A percentile compares a stretch with the other conserved stretches of the same genome.
Evolutionary conservation across 106 monocot genomes (phyloP).

Genomic region (Cymbidium sinense): DNA sequence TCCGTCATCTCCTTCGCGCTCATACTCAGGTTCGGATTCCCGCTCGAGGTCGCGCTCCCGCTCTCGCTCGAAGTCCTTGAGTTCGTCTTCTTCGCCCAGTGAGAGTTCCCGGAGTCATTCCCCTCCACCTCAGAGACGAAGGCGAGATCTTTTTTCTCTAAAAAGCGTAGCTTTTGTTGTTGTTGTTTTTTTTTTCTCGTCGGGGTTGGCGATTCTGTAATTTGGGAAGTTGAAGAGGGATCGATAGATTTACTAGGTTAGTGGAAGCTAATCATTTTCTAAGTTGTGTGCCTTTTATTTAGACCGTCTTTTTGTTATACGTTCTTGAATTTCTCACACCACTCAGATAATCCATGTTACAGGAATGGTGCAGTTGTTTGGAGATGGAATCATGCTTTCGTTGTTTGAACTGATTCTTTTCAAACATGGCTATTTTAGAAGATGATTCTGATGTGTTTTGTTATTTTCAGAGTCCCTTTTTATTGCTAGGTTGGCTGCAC

Average conservation of each 20-base stretch:
- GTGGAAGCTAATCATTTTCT: neutral
- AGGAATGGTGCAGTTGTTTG: neutral
- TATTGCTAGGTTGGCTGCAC: neutral
- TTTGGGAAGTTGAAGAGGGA: neutral
- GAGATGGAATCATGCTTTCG: neutral
- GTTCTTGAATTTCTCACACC: neutral
- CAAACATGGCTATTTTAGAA: neutral
- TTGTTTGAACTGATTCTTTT: neutral
- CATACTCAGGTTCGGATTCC: constrained; percentile 43
- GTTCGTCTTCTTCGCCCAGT: constrained; percentile 70
- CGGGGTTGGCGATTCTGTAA: neutral
- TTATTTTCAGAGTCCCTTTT: neutral
- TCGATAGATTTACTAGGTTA: neutral
- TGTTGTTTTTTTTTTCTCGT: neutral
- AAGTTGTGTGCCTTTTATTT: too few species aligned
- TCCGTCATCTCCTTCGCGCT: constrained; percentile 32
- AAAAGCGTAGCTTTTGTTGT: neutral
- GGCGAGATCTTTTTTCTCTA: constrained; percentile 18
- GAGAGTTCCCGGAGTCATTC: constrained; percentile 75
- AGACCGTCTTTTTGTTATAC: neutral
- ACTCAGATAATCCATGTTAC: neutral
- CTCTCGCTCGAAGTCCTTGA: constrained; percentile 56
- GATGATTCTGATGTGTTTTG: neutral
- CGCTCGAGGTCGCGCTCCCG: constrained; percentile 53
- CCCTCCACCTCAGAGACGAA: constrained; percentile 55